phyloP scores from a whole-genome alignment of 352 stramenopile species.

The Chrysophaeum taylorii region DNA sequence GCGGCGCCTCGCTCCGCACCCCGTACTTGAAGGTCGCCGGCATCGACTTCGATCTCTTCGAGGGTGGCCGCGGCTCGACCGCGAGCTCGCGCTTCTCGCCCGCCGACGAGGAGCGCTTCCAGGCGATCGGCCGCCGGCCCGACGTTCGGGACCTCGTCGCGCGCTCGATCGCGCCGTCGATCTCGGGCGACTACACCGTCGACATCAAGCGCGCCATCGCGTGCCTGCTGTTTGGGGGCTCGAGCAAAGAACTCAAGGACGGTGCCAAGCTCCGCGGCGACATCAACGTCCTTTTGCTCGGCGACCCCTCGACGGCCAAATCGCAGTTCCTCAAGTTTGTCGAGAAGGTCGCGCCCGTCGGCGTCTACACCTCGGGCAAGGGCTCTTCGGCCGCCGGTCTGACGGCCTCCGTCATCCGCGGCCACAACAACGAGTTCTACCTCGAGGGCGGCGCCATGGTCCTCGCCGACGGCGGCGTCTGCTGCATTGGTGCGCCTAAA shows the following conservation, averaged over 20 bases:
- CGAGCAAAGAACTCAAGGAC: constrained; percentile 81
- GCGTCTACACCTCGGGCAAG: constrained; percentile 97
- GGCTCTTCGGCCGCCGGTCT: constrained; percentile 89
- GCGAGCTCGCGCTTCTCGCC: constrained; percentile 85
- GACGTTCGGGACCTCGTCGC: constrained; percentile 80
- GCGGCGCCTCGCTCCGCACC: constrained; percentile 67
- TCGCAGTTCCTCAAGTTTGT: constrained; percentile 97
- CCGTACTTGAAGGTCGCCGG: constrained; percentile 89
- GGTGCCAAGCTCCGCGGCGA: constrained; percentile 91
- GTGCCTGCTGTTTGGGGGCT: constrained; percentile 84
- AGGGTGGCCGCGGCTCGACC: constrained; percentile 71
- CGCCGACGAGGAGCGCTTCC: constrained; percentile 93
- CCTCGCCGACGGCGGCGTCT: constrained; percentile 90
- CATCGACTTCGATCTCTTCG: constrained; percentile 83
- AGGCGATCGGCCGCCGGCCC: constrained; percentile 67
- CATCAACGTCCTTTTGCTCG: constrained; percentile 95
- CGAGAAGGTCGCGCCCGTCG: constrained; percentile 84
- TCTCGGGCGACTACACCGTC: constrained; percentile 87
- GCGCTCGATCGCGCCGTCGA: constrained; percentile 74
- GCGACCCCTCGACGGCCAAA: constrained; percentile 94
- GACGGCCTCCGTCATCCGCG: constrained; percentile 87
- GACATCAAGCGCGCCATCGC: constrained; percentile 94
- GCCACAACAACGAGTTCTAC: constrained; percentile 93
- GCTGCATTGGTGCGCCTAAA: constrained; percentile 83
- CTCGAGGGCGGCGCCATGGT: constrained; percentile 95